phyloP scores from a whole-genome alignment of 2,329 filamentous ascomycete species.

The Sporothrix pseudoabietina region DNA sequence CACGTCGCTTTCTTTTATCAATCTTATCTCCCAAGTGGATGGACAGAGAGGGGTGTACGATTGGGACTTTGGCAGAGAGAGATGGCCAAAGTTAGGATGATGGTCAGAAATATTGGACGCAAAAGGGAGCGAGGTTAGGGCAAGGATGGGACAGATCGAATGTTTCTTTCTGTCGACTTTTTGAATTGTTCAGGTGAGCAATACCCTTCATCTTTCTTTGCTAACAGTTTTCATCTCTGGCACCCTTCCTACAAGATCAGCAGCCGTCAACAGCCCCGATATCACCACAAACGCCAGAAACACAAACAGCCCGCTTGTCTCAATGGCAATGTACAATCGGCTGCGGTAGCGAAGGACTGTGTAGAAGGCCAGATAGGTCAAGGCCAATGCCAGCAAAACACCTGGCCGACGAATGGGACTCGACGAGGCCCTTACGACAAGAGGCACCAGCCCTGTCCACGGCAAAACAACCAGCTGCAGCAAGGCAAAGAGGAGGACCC shows the following conservation, averaged over 20 bases:
- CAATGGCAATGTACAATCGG: constrained; percentile 45
- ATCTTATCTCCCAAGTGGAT: constrained; percentile 1
- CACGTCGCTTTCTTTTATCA: neutral
- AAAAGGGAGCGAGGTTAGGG: neutral
- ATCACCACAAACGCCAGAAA: constrained; percentile 35
- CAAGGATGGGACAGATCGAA: neutral
- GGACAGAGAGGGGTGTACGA: neutral
- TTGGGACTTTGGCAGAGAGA: neutral
- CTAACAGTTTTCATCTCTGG: neutral
- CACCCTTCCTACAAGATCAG: neutral
- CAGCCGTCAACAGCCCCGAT: constrained; percentile 20
- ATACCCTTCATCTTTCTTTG: neutral
- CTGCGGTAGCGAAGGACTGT: constrained; percentile 42
- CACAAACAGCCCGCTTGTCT: constrained; percentile 44
- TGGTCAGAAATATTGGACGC: neutral
- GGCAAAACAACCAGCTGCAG: constrained; percentile 32
- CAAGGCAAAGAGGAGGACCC: constrained; percentile 24
- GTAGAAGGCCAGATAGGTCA: constrained; percentile 29
- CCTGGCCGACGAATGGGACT: constrained; percentile 30
- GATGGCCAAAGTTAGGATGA: neutral
- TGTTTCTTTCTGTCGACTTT: neutral
- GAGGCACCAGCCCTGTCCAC: constrained; percentile 31
- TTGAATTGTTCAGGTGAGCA: neutral
- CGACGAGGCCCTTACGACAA: constrained; percentile 24
- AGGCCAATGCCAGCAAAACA: constrained; percentile 32